phyloP scores from a whole-genome alignment of 805 yeast genomes.

The Wickerhamiella spandovensis region DNA sequence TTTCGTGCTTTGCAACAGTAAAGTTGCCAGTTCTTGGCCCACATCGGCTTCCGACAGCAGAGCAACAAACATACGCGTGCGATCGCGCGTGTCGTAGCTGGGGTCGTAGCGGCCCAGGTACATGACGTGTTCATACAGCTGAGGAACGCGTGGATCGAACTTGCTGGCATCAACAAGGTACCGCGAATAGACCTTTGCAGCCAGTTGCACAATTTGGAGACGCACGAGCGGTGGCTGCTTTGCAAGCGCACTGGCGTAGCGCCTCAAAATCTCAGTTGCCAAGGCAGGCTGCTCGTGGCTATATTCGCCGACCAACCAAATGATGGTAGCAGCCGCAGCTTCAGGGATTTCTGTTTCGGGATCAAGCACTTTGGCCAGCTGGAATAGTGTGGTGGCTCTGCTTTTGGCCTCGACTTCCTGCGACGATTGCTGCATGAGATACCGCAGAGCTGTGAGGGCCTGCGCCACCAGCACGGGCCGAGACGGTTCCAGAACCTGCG shows the following conservation, averaged over 20 bases:
- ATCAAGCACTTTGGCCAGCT: constrained; percentile 16
- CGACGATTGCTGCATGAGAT: constrained; percentile 13
- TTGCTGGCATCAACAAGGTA: constrained; percentile 31
- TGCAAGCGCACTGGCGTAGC: constrained; percentile 39
- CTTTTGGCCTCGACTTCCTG: background rate
- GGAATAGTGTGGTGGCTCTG: constrained; percentile 16
- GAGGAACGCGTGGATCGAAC: constrained; percentile 22
- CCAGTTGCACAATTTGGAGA: constrained; percentile 53
- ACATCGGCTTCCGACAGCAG: constrained; percentile 37
- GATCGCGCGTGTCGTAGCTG: constrained; percentile 66
- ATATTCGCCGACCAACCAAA: constrained; percentile 88
- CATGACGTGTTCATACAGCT: constrained; percentile 48
- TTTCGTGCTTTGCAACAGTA: constrained; percentile 67
- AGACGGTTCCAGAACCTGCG: constrained; percentile 5
- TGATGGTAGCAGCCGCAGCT: constrained; percentile 62
- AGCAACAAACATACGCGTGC: constrained; percentile 61
- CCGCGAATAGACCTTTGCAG: constrained; percentile 57
- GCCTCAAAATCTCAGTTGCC: constrained; percentile 67
- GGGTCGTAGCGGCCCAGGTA: constrained; percentile 61
- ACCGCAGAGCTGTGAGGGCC: constrained; percentile 14
- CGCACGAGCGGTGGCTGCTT: constrained; percentile 46
- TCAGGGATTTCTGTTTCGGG: constrained; percentile 18
- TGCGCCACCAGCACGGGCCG: constrained; percentile 11
- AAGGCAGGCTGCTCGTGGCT: constrained; percentile 33
- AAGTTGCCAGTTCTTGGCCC: constrained; percentile 47